A percentile compares a stretch with the other conserved stretches of the same genome.
Conservation (phyloP, 2,329 filamentous ascomycete species). For the Verticillium albo-atrum region DNA sequence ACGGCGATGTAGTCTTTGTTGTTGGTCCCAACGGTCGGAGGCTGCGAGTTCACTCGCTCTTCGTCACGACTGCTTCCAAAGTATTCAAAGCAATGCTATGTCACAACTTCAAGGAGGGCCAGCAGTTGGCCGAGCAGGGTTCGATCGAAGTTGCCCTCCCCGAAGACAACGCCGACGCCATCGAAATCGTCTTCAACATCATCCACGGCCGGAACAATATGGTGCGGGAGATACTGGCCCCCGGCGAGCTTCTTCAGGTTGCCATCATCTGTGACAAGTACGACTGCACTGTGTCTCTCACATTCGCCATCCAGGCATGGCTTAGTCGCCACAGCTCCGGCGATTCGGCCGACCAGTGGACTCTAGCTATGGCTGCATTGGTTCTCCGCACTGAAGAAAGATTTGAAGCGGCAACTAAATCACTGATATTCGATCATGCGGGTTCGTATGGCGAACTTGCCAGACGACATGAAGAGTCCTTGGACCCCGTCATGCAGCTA, state of each 20-base stretch:
- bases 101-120: slow-evolving; percentile 15
- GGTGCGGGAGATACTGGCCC: slow-evolving; percentile 18
- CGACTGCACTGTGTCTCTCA: slow-evolving; percentile 6
- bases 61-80: slow-evolving; percentile 16
- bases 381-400: neutral
- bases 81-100: slow-evolving; percentile 21
- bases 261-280: slow-evolving; percentile 22
- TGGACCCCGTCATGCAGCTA: neutral
- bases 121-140: slow-evolving; percentile 5
- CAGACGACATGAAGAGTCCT: neutral
- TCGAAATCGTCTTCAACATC: slow-evolving; percentile 25
- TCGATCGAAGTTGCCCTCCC: slow-evolving; percentile 17
- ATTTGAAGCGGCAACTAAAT: neutral
- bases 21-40: neutral
- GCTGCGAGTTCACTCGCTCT: neutral
- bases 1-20: neutral
- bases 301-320: neutral
- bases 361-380: neutral
- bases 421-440: neutral
- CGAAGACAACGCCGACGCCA: slow-evolving; percentile 23
- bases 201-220: slow-evolving; percentile 19
- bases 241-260: slow-evolving; percentile 19
- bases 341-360: neutral
- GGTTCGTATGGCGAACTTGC: neutral
- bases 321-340: neutral